Evolutionary conservation across 305 asterid genomes (phyloP), one percentile per base, ranked within the genome.

Genomic region (Fraxinus xanthoxyloides): DNA sequence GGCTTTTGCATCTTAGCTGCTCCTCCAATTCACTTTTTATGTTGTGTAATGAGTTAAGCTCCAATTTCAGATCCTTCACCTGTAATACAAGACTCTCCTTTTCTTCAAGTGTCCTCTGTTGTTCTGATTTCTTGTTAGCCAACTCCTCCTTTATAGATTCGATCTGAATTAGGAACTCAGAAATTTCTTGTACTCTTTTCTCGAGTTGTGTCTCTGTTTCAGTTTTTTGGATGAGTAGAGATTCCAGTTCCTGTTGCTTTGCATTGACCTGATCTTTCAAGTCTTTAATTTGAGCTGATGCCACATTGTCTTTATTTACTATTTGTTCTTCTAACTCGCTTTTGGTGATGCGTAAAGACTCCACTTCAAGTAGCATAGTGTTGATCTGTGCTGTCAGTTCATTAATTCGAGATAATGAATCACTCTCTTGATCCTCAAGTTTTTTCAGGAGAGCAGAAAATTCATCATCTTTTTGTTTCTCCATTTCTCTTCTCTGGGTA

Each of bases 371-470:
- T 79, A 87, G 91, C 86, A 88, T 56, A 17, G 77, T 79, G 86
- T 75, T 85, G 80, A 87, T 65, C 84, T 88, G 87, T 51, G 79
- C 86, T 75, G 83, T 86, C 82, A 91, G 86, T 83, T 84, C 87
- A 63, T 86, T 90, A 79, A 89, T 82, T 87, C 87, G 88, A 73
- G 93, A 86, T 76, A 76, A 78, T 6, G 87, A 90, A 35, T 85
- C 93, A 80, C 80, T 87, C 87, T 92, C 93, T 81, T 85, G 88
- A 28, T 90, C 91, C 88, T 89, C 92, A 10, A 88, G 92, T 81
- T 91, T 87, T 54, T 85, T 83, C 78, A 87, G 78, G 77, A 92
- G 87, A 34, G 87, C 87, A 79, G 97, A 83, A 76, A 93, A 84
- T 86, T 90, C 93, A 23, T 85, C 90, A 56, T 83, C 88, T 84